Percentiles rank a stretch among this genome's conserved stretches.
phyloP scores from a whole-genome alignment of 2,329 filamentous ascomycete species.

The Magnaporthiopsis rhizophila region DNA sequence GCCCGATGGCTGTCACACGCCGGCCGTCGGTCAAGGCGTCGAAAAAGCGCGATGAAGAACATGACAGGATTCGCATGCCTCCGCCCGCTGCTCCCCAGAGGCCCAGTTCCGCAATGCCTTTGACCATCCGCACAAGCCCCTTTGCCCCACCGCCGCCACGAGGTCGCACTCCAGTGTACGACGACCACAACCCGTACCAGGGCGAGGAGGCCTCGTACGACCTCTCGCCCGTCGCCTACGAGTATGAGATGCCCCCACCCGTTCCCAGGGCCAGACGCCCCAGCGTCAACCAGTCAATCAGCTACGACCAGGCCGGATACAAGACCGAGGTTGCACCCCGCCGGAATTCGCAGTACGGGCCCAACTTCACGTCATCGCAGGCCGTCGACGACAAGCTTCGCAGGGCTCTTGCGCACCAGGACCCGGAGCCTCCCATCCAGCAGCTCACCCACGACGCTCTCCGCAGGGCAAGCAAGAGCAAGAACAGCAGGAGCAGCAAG shows the following conservation, averaged over 20 bases:
- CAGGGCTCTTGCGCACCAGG: constrained; percentile 42
- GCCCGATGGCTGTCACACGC: constrained; percentile 23
- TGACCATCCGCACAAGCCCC: constrained; percentile 18
- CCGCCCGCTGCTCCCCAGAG: constrained; percentile 32
- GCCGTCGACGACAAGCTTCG: constrained; percentile 32
- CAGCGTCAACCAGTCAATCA: constrained; percentile 27
- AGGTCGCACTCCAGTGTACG: constrained; percentile 22
- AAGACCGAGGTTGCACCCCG: constrained; percentile 32
- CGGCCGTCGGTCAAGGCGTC: constrained; percentile 33
- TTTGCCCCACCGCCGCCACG: constrained; percentile 20
- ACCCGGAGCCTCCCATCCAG: constrained; percentile 22
- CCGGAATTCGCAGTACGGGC: constrained; percentile 33
- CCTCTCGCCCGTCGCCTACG: constrained; percentile 23
- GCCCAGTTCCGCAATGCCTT: constrained; percentile 25
- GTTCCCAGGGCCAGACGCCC: constrained; percentile 19
- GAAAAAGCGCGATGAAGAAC: constrained; percentile 29
- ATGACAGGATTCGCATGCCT: constrained; percentile 41
- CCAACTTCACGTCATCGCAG: constrained; percentile 18
- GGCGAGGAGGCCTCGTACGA: constrained; percentile 28
- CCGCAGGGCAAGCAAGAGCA: constrained; percentile 39
- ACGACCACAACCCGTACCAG: constrained; percentile 26
- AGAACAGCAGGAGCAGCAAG: constrained; percentile 42
- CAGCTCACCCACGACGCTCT: constrained; percentile 47
- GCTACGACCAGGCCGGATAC: constrained; percentile 30
- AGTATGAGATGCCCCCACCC: not conserved